Evolutionary conservation across 345 rosid genomes (phyloP).

Genomic region (Murraya paniculata): DNA sequence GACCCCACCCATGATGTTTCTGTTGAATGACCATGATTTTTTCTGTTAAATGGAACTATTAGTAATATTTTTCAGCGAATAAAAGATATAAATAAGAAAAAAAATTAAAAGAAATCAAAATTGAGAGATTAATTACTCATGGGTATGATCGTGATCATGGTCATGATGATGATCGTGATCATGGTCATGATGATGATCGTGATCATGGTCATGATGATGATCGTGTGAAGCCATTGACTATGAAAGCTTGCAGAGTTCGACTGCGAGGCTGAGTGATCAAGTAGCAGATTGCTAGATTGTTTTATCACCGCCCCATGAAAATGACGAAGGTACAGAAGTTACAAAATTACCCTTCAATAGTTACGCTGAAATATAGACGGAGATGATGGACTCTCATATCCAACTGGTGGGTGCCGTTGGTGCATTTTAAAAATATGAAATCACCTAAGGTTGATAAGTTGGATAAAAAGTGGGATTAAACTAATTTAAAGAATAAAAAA

Average conservation of each 20-base stretch:
- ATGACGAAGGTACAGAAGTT: not conserved
- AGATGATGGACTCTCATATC: no score
- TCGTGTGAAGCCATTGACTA: slow-evolving; percentile 23
- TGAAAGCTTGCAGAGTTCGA: not conserved
- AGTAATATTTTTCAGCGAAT: not conserved
- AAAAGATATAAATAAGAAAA: not conserved
- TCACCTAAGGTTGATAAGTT: no score
- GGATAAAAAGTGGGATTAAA: no score
- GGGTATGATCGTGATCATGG: slow-evolving; percentile 24
- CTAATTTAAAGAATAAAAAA: no score
- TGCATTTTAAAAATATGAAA: no score
- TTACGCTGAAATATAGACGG: no score
- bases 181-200: slow-evolving; percentile 23
- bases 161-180: slow-evolving; percentile 19
- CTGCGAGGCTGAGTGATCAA: not conserved
- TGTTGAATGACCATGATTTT: slow-evolving; percentile 17
- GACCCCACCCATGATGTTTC: slow-evolving; percentile 60
- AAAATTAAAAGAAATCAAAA: not conserved
- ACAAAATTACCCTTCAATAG: not conserved
- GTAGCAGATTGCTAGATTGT: not conserved
- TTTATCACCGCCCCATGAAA: not conserved
- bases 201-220: slow-evolving; percentile 23
- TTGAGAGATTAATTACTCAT: slow-evolving; percentile 25
- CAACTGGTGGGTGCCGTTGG: no score
- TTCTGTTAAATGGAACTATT: slow-evolving; percentile 25